Evolutionary conservation across 345 rosid genomes (phyloP).

Genomic region (Dipteronia sinensis): DNA sequence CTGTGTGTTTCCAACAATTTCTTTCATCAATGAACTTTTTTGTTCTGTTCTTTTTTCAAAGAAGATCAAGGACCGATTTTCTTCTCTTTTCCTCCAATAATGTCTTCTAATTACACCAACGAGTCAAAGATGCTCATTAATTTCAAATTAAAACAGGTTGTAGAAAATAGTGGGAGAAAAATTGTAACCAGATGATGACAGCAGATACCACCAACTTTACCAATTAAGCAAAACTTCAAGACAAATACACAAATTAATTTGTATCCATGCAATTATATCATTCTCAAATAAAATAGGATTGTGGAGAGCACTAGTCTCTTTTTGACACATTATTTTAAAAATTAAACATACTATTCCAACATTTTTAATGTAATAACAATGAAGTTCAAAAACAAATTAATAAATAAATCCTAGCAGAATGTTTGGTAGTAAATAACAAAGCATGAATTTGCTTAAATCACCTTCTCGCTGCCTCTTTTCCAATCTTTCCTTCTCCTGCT

Average conservation of each 20-base stretch:
- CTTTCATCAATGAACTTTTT: background rate
- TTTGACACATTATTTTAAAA: background rate
- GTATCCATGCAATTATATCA: background rate
- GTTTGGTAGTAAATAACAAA: background rate
- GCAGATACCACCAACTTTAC: background rate
- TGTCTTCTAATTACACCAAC: background rate
- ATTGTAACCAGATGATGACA: background rate
- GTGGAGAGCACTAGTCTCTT: background rate
- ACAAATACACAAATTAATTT: background rate
- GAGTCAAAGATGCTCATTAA: background rate
- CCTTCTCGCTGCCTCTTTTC: slow-evolving; percentile 79
- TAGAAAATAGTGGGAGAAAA: background rate
- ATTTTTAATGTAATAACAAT: background rate
- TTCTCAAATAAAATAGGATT: background rate
- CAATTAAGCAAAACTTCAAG: background rate
- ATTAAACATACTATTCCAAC: background rate
- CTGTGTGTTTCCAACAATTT: background rate
- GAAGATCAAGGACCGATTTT: background rate
- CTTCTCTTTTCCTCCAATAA: background rate
- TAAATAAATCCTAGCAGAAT: background rate
- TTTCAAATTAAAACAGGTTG: background rate
- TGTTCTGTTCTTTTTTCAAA: background rate
- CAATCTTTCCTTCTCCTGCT: slow-evolving; percentile 64
- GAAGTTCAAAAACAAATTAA: background rate
- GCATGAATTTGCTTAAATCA: slow-evolving; percentile 22